A percentile compares a stretch with the other conserved stretches of the same genome.
Conservation (phyloP, 2,329 filamentous ascomycete species). For the Zopfia rhizophila region DNA sequence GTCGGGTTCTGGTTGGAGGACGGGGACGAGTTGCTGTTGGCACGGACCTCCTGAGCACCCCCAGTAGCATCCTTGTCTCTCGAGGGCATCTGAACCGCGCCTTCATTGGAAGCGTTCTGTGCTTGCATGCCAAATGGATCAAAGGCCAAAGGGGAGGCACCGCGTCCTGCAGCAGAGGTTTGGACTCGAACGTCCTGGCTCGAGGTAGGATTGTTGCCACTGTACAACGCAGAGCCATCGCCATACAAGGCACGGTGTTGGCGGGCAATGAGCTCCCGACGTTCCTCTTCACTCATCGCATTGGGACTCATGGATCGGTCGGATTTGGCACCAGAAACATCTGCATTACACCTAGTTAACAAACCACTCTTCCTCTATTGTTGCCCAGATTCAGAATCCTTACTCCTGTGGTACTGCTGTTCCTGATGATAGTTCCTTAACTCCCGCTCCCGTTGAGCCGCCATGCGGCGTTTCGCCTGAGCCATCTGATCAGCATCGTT, state of each 20-base stretch:
- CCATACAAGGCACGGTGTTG: constrained; percentile 96
- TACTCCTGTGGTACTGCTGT: constrained; percentile 99
- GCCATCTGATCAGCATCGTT: constrained; percentile 98
- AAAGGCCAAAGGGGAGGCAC: constrained; percentile 82
- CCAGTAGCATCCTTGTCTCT: constrained; percentile 58
- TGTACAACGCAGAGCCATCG: constrained; percentile 74
- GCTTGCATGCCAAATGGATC: constrained; percentile 72
- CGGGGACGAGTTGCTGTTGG: constrained; percentile 88
- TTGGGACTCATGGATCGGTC: constrained; percentile 86
- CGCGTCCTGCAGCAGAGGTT: constrained; percentile 71
- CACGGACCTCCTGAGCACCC: constrained; percentile 70
- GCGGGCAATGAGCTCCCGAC: constrained; percentile 93
- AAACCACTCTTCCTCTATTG: constrained; percentile 56
- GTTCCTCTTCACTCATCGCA: constrained; percentile 93
- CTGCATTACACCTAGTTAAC: constrained; percentile 71
- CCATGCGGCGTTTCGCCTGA: constrained; percentile 99
- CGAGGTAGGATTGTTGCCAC: constrained; percentile 72
- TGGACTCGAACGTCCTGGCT: constrained; percentile 71
- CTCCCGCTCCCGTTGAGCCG: constrained; percentile 97
- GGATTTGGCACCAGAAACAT: constrained; percentile 80
- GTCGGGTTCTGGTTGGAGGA: constrained; percentile 69
- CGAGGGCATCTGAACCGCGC: constrained; percentile 62
- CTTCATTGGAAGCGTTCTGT: constrained; percentile 62
- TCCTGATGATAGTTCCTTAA: constrained; percentile 99
- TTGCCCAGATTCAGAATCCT: constrained; percentile 80